phyloP scores from a whole-genome alignment of 1,139 yeast genomes.

The Hansenula lynferdii region DNA sequence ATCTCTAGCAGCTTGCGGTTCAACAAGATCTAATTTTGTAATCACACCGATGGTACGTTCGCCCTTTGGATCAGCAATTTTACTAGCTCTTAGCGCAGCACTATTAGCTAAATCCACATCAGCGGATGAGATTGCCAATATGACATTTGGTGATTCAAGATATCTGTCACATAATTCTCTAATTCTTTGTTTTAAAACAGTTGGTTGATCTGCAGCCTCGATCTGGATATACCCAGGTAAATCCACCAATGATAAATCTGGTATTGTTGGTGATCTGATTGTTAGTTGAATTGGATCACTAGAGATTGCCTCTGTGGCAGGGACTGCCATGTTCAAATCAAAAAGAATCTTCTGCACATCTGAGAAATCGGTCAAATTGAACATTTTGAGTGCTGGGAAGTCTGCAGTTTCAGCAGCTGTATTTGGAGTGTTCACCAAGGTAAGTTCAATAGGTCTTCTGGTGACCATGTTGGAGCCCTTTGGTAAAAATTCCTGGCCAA shows the following conservation, averaged over 20 bases:
- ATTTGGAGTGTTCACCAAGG: conserved; percentile 81
- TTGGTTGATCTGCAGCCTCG: conserved; percentile 95
- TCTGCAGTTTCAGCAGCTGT: conserved; percentile 87
- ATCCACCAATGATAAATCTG: conserved; percentile 91
- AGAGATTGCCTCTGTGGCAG: conserved; percentile 77
- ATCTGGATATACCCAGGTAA: conserved; percentile 97
- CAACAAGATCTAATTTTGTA: conserved; percentile 88
- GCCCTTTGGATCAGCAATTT: conserved; percentile 88
- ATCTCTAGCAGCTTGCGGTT: conserved; percentile 64
- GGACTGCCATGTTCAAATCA: conserved; percentile 91
- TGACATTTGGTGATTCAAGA: conserved; percentile 87
- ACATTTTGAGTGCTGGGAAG: conserved; percentile 84
- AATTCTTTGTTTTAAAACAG: conserved; percentile 73
- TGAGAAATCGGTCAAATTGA: conserved; percentile 76
- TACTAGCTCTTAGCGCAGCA: conserved; percentile 89
- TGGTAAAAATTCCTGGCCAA: conserved; percentile 91
- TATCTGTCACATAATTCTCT: conserved; percentile 78
- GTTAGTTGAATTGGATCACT: conserved; percentile 90
- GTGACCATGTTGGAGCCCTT: conserved; percentile 97
- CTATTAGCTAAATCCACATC: conserved; percentile 98
- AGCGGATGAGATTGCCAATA: conserved; percentile 94
- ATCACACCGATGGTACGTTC: conserved; percentile 95
- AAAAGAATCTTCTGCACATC: conserved; percentile 82
- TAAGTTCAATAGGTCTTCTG: conserved; percentile 89
- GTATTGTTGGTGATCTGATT: conserved; percentile 86